Evolutionary conservation across 2,329 filamentous ascomycete genomes (phyloP), one percentile per base, ranked within the genome.

Genomic region (Alternaria dauci): DNA sequence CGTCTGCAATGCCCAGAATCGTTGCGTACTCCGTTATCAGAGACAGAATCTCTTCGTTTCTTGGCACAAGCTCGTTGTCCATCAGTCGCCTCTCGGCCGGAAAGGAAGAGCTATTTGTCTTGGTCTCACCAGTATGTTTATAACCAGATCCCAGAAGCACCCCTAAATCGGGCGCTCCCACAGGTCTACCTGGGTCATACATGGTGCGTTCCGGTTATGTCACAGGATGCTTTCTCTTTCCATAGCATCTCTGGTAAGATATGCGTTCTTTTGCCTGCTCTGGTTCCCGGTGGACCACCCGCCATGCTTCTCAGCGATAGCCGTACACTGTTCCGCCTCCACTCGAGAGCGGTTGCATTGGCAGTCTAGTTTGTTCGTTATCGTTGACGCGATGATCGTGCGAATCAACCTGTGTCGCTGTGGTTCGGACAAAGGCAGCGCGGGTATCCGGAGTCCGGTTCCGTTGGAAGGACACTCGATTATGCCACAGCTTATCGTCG

Each of bases 141-240:
- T 28, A 23, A 2, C 14, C 28, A 32, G 39, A 16, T 12, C 14
- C 11, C 18, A 48, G 44, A 34, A 48, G 11, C 7, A 20, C 18
- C 2, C 44, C 20, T 48, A 4, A 14, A 5, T 8, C 20, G 28
- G 28, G n/a, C 14, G 12, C 28, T 9, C 6, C 28, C n/a, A 34
- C 0, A 1, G 9, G 3, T 1, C 18, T 5, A 20, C 9, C 5
- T 4, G n/a, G 44, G 3, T 23, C 16, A n/a, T 12, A 6, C 12
- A 8, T 38, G 12, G 32, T 16, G 32, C 12, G 14, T 30, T 38
- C 36, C 7, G 16, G 36, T 6, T 4, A 39, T 20, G 3, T 20
- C 4, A 20, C 8, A 20, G 8, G 4, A 39, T 20, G 38, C n/a
- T 12, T 20, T 11, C n/a, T 20, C 38, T 20, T 39, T 8, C 8